phyloP scores from a whole-genome alignment of 176 grass and related monocot species.

The Eragrostis nindensis region DNA sequence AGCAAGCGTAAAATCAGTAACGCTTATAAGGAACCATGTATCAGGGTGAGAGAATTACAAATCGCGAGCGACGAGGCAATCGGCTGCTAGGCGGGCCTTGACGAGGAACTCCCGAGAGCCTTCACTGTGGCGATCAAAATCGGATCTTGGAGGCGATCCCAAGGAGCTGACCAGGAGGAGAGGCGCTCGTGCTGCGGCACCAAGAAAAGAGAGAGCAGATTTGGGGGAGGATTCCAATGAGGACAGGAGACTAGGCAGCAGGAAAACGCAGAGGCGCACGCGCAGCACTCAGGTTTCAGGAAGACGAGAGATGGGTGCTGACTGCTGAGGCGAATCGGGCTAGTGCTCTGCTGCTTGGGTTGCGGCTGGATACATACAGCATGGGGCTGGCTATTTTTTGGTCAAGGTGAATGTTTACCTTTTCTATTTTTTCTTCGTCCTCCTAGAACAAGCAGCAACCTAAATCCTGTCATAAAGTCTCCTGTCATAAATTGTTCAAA shows the following conservation, averaged over 20 bases:
- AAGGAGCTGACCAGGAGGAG: conserved; percentile 15
- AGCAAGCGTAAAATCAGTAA: neutral
- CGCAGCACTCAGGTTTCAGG: neutral
- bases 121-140: conserved; percentile 11
- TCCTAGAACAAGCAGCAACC: too few species aligned
- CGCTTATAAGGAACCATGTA: neutral
- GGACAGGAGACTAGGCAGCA: neutral
- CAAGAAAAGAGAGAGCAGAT: conserved; percentile 9
- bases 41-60: conserved; percentile 4
- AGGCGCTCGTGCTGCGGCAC: conserved; percentile 32
- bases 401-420: conserved; percentile 1
- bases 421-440: conserved; percentile 1
- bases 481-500: too few species aligned
- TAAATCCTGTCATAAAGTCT: too few species aligned
- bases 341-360: conserved; percentile 14
- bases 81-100: neutral
- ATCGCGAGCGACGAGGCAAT: neutral
- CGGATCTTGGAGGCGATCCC: conserved; percentile 27
- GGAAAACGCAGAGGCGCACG: neutral
- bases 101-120: neutral
- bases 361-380: conserved; percentile 1
- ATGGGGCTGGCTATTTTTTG: neutral
- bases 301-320: neutral
- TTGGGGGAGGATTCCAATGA: conserved; percentile 16
- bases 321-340: neutral